Evolutionary conservation across 768 basidiomycete species (phyloP).

Genomic region (Termitomyces sp.): DNA sequence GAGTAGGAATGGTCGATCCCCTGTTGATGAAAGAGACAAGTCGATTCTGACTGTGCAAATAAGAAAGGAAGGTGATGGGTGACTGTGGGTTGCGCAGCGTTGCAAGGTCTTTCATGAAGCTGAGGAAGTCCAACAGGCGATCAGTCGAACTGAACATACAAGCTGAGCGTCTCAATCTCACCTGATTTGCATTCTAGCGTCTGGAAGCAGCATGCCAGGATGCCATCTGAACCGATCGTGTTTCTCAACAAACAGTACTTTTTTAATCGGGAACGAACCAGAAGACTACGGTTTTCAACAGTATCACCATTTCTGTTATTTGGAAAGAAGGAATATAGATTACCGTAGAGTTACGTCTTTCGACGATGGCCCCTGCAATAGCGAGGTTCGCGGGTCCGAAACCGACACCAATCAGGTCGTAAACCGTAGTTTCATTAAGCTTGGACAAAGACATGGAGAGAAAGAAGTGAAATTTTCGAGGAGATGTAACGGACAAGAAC

Average conservation of each 20-base stretch:
- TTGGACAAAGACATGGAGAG: constrained; percentile 8
- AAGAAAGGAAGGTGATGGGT: constrained; percentile 46
- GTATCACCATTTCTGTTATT: constrained; percentile 2
- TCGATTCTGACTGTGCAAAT: constrained; percentile 43
- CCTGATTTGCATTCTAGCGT: constrained; percentile 51
- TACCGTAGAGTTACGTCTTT: constrained; percentile 25
- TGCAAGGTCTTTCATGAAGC: constrained; percentile 50
- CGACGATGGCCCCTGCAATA: constrained; percentile 42
- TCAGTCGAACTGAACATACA: neutral
- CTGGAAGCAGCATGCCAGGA: constrained; percentile 49
- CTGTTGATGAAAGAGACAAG: constrained; percentile 49
- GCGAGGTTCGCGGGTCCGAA: constrained; percentile 52
- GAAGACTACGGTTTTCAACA: constrained; percentile 5
- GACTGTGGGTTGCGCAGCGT: constrained; percentile 46
- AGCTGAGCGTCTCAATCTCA: constrained; percentile 6
- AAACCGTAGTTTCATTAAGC: constrained; percentile 17
- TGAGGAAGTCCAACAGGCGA: constrained; percentile 9
- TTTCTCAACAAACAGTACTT: constrained; percentile 43
- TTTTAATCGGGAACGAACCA: constrained; percentile 14
- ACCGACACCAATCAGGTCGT: constrained; percentile 45
- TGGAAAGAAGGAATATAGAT: neutral
- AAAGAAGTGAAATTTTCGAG: neutral
- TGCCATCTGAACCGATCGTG: constrained; percentile 46
- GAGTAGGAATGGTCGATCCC: constrained; percentile 42
- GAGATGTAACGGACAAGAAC: neutral